These are phyloP conservation scores for Porphyra umbilicalis DNA, from an alignment of 31 red algal genomes.

Conservation along the genomic window DNA sequence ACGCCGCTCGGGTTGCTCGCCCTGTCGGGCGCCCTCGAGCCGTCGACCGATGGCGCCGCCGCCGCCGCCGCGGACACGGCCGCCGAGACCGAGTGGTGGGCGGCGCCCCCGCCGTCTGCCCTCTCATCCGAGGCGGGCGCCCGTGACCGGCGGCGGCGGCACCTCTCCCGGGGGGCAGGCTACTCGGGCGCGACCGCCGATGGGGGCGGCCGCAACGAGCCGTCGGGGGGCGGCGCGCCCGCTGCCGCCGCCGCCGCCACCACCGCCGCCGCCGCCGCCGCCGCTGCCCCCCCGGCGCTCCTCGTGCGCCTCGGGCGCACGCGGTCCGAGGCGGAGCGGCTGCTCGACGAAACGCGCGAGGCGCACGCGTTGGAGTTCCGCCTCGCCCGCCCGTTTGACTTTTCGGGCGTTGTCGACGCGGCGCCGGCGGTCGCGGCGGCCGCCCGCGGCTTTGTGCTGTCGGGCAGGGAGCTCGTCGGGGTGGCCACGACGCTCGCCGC, in stretches of 20 bases:
- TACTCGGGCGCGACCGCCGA: background rate
- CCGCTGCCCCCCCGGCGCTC: background rate
- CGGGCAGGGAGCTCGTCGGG: slow-evolving; percentile 34
- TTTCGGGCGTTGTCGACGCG: slow-evolving; percentile 23
- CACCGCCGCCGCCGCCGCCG: background rate
- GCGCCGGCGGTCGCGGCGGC: background rate
- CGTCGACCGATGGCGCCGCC: background rate
- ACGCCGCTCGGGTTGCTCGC: slow-evolving; percentile 27
- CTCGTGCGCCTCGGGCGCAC: slow-evolving; percentile 24
- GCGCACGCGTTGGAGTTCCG: slow-evolving; percentile 16
- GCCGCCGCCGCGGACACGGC: background rate
- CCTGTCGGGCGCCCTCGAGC: background rate
- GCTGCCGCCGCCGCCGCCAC: background rate
- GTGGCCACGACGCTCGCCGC: slow-evolving; percentile 43
- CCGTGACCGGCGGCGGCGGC: background rate
- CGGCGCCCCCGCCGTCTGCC: background rate
- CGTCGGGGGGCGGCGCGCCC: too few relatives aligned
- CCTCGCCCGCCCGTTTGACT: slow-evolving; percentile 24
- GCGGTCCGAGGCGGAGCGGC: slow-evolving; percentile 15
- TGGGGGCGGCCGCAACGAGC: background rate
- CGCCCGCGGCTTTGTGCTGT: slow-evolving; percentile 26
- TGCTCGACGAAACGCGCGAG: slow-evolving; percentile 46
- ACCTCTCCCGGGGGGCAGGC: background rate
- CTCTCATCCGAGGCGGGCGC: background rate
- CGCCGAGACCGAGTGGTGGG: background rate